Conservation (phyloP, 1,284 basidiomycete species). For the Meira miltonrushii region DNA sequence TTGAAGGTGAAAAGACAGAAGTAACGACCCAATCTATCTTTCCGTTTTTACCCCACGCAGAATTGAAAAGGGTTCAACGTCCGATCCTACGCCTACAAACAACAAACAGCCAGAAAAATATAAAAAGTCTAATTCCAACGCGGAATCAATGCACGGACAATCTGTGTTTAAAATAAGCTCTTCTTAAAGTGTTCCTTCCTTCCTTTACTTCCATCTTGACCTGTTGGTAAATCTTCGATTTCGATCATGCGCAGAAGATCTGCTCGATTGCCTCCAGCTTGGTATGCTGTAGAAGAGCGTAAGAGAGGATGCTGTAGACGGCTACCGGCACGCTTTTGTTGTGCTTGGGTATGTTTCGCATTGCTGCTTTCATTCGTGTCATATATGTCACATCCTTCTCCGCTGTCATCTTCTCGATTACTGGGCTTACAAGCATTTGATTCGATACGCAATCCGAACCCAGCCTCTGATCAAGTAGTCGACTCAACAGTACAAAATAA, state of each 20-base stretch:
- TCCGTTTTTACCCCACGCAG: no score
- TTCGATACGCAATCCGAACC: background rate
- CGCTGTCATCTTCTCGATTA: background rate
- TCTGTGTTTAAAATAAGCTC: background rate
- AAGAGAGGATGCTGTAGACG: slow-evolving; percentile 5
- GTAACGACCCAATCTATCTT: no score
- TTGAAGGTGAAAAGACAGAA: no score
- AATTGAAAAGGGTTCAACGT: no score
- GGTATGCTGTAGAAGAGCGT: background rate
- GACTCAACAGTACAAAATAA: background rate
- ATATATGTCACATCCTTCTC: background rate
- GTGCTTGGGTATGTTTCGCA: slow-evolving; percentile 12
- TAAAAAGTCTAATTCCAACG: no score
- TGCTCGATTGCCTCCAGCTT: background rate
- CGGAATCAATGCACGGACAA: no score
- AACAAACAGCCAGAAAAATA: no score
- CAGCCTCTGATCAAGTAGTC: background rate
- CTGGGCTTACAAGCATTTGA: slow-evolving; percentile 14
- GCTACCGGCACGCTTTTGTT: slow-evolving; percentile 5
- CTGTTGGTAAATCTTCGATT: background rate
- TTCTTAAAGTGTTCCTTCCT: background rate
- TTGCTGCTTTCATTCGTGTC: slow-evolving; percentile 10
- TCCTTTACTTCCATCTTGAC: background rate
- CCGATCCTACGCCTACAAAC: no score
- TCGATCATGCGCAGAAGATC: background rate